Percentiles rank a stretch among this genome's conserved stretches.
These are phyloP conservation scores for Ocimum tenuiflorum DNA, from an alignment of 257 asterid species.

Conservation along the genomic window DNA sequence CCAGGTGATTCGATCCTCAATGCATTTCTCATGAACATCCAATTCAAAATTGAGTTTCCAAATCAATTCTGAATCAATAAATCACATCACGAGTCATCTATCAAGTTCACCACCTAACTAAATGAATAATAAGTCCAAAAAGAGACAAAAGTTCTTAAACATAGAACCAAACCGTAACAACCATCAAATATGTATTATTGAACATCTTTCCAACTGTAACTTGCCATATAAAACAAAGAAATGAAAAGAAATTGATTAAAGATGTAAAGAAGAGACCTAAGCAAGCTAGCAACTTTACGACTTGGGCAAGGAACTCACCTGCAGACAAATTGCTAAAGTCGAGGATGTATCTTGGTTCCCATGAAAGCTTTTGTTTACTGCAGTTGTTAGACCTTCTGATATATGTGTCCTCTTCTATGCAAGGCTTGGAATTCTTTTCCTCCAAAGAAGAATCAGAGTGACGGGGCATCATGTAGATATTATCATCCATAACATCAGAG, in stretches of 20 bases:
- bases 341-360: conserved; percentile 78
- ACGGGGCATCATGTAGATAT: conserved; percentile 61
- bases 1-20: neutral
- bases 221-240: neutral
- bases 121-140: too few relatives aligned
- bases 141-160: conserved; percentile 6
- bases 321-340: conserved; percentile 76
- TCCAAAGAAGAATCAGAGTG: conserved; percentile 29
- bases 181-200: neutral
- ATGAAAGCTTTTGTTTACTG: conserved; percentile 29
- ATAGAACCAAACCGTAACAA: neutral
- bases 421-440: conserved; percentile 30
- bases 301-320: conserved; percentile 47
- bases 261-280: neutral
- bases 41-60: neutral
- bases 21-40: neutral
- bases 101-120: neutral
- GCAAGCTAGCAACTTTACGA: conserved; percentile 3
- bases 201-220: neutral
- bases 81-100: neutral
- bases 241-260: neutral
- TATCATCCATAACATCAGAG: conserved; percentile 93
- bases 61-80: neutral
- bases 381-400: conserved; percentile 21
- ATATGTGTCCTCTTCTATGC: conserved; percentile 20